Conservation (phyloP, 768 basidiomycete genomes). For the Dacryopinax spathularia region DNA sequence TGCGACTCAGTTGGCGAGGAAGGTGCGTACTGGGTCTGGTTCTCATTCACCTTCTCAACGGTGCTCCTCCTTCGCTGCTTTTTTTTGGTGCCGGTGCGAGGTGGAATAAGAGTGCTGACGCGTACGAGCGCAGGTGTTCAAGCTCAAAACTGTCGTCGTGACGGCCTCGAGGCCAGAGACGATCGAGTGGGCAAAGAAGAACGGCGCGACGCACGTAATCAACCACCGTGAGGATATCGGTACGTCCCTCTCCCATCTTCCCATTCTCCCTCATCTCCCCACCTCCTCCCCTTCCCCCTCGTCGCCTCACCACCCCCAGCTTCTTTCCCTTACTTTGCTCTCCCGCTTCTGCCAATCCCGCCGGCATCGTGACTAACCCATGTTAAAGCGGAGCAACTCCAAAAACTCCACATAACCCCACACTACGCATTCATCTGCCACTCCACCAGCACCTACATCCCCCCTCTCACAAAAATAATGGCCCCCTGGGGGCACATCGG, state of each 20-base stretch:
- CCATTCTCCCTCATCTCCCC: background rate
- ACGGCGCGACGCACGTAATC: constrained; percentile 8
- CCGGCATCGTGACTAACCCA: too few species aligned
- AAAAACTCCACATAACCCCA: background rate
- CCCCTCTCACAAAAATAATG: background rate
- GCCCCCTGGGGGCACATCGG: constrained; percentile 4
- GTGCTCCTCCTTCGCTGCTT: too few species aligned
- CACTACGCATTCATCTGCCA: constrained; percentile 1
- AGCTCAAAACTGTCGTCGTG: constrained; percentile 6
- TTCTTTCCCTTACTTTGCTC: background rate
- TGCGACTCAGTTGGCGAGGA: background rate
- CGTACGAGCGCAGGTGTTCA: background rate
- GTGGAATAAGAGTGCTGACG: too few species aligned
- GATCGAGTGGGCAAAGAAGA: background rate
- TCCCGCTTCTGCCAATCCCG: background rate
- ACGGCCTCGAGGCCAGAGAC: constrained; percentile 8
- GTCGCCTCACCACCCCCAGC: too few species aligned
- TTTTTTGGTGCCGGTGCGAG: too few species aligned
- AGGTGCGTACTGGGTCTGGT: too few species aligned
- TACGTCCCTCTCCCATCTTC: background rate
- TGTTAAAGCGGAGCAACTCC: constrained; percentile 3
- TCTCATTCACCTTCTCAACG: too few species aligned
- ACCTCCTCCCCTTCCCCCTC: background rate
- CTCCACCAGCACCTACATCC: background rate
- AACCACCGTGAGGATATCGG: constrained; percentile 4